A percentile compares a stretch with the other conserved stretches of the same genome.
Evolutionary conservation across 306 rosid species (phyloP).

Genomic region (Sesbania bispinosa): DNA sequence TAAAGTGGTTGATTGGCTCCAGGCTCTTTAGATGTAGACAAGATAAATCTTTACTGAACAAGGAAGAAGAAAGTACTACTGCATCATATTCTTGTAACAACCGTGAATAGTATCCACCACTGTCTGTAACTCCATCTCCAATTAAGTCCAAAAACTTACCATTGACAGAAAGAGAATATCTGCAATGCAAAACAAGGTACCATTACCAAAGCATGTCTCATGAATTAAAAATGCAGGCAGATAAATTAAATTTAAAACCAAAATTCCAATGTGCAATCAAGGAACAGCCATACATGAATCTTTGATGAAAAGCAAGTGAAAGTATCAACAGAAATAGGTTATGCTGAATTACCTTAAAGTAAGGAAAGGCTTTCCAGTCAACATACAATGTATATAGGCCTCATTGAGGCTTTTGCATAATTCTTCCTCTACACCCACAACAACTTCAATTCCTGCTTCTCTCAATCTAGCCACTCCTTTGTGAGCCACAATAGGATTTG

Average conservation of each 20-base stretch:
- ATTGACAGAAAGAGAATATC: constrained; percentile 81
- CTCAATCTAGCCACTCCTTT: constrained; percentile 67
- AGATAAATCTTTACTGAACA: constrained; percentile 24
- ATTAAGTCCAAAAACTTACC: constrained; percentile 53
- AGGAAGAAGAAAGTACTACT: constrained; percentile 43
- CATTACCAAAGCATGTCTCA: constrained; percentile 8
- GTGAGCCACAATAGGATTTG: constrained; percentile 81
- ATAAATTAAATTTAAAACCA: too few relatives aligned
- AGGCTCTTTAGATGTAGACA: constrained; percentile 47
- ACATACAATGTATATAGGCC: constrained; percentile 69
- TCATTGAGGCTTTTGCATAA: constrained; percentile 70
- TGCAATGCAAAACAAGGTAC: constrained; percentile 31
- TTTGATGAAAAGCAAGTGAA: background rate
- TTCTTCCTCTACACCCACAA: constrained; percentile 74
- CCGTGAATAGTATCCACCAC: constrained; percentile 56
- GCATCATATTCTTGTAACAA: constrained; percentile 59
- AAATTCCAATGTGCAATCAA: background rate
- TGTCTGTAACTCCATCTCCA: constrained; percentile 52
- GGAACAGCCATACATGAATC: background rate
- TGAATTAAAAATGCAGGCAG: too few relatives aligned
- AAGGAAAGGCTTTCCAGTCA: constrained; percentile 63
- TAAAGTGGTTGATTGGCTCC: too few relatives aligned
- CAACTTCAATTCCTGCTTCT: constrained; percentile 74
- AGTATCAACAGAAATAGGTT: background rate
- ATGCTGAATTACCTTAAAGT: constrained; percentile 56